Evolutionary conservation across 2,329 filamentous ascomycete genomes (phyloP).

Genomic region (Metarhizium guizhouense): DNA sequence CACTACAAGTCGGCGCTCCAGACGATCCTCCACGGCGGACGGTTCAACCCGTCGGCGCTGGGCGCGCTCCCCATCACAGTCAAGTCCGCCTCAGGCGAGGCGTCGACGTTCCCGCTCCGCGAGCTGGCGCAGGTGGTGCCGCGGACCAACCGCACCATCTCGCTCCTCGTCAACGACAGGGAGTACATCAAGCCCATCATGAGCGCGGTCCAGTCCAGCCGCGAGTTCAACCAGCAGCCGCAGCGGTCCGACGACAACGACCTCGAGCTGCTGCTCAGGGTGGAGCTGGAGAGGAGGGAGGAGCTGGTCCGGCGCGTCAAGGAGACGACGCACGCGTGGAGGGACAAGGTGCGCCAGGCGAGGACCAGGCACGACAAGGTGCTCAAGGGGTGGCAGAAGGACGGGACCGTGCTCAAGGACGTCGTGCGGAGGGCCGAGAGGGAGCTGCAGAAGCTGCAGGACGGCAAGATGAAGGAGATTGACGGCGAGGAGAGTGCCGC

Average conservation of each 20-base stretch:
- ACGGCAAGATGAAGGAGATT: conserved; percentile 43
- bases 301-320: conserved; percentile 34
- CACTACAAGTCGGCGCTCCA: conserved; percentile 36
- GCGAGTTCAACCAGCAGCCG: conserved; percentile 53
- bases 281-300: conserved; percentile 43
- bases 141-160: conserved; percentile 30
- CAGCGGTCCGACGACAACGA: conserved; percentile 50
- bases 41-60: conserved; percentile 42
- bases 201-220: conserved; percentile 41
- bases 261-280: conserved; percentile 45
- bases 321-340: conserved; percentile 41
- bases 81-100: conserved; percentile 17
- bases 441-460: conserved; percentile 39
- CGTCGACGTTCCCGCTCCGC: conserved; percentile 36
- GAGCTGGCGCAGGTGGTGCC: conserved; percentile 48
- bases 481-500: conserved; percentile 40
- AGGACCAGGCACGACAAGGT: conserved; percentile 38
- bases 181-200: conserved; percentile 44
- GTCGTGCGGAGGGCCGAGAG: conserved; percentile 38
- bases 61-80: conserved; percentile 35
- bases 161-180: conserved; percentile 32
- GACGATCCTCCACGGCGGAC: conserved; percentile 32
- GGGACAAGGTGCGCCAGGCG: conserved; percentile 37
- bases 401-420: conserved; percentile 34
- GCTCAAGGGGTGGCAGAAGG: conserved; percentile 40